Evolutionary conservation across 139 green algal genomes (phyloP).

Genomic region (Tetraselmis striata): DNA sequence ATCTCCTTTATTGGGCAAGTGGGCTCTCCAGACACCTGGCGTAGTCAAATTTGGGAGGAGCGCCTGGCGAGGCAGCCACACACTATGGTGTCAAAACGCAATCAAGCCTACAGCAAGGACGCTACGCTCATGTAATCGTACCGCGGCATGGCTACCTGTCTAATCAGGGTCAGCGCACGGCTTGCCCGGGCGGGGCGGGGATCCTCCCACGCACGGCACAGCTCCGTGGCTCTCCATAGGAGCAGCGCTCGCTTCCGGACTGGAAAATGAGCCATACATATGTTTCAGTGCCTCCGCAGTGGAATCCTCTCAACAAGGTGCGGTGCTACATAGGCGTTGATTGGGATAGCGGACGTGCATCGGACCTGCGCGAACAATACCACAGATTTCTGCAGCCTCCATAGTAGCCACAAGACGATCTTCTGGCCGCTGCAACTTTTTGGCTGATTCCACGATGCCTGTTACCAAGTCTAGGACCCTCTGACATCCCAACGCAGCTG

Average conservation of each 20-base stretch:
- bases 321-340: too few species aligned
- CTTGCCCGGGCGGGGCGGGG: background rate
- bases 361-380: background rate
- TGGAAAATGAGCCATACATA: too few species aligned
- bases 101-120: too few species aligned
- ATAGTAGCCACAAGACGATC: background rate
- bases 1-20: too few species aligned
- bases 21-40: background rate
- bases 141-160: too few species aligned
- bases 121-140: too few species aligned
- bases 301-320: too few species aligned
- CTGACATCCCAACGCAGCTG: too few species aligned
- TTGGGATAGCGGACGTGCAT: too few species aligned
- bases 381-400: background rate
- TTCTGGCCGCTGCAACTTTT: background rate
- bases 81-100: too few species aligned
- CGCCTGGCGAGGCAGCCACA: background rate
- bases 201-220: background rate
- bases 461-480: background rate
- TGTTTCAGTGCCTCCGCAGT: too few species aligned
- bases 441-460: background rate
- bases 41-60: background rate
- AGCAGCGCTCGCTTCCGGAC: background rate
- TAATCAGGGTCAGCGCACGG: background rate
- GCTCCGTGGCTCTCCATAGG: background rate